These are phyloP conservation scores for Globisporangium takayamanum DNA, from an alignment of 352 stramenopile species.

Conservation along the genomic window DNA sequence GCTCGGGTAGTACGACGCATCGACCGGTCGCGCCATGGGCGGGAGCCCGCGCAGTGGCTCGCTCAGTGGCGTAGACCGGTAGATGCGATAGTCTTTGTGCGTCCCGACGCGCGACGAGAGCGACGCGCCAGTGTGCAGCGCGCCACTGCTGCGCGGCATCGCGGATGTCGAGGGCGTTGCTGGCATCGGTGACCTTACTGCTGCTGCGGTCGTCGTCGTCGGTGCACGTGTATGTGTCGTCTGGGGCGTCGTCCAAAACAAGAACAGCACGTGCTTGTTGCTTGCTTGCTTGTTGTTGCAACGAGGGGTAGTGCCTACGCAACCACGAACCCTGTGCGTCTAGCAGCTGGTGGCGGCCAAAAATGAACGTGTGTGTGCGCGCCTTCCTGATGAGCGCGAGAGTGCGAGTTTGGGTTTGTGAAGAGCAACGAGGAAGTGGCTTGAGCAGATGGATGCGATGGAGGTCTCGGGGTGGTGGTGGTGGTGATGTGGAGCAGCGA, in stretches of 20 bases:
- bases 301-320: background rate
- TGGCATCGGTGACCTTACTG: background rate
- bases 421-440: background rate
- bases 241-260: background rate
- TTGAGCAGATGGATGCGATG: background rate
- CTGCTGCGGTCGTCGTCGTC: background rate
- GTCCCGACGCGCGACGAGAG: slow-evolving; percentile 15
- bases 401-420: slow-evolving; percentile 1
- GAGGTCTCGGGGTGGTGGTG: no score
- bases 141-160: slow-evolving; percentile 5
- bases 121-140: slow-evolving; percentile 10
- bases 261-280: background rate
- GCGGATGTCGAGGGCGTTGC: slow-evolving; percentile 4
- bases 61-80: slow-evolving; percentile 14
- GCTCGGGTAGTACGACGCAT: slow-evolving; percentile 14
- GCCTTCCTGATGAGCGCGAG: slow-evolving; percentile 14
- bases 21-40: slow-evolving; percentile 12
- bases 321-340: slow-evolving; percentile 1
- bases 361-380: background rate
- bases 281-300: background rate
- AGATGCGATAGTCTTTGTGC: slow-evolving; percentile 17
- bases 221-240: background rate
- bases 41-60: slow-evolving; percentile 12
- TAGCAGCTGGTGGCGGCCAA: background rate
- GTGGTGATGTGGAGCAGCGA: background rate